Base-by-base conservation (phyloP, 2,329 filamentous ascomycete species). In the Apiospora koreana region DNA sequence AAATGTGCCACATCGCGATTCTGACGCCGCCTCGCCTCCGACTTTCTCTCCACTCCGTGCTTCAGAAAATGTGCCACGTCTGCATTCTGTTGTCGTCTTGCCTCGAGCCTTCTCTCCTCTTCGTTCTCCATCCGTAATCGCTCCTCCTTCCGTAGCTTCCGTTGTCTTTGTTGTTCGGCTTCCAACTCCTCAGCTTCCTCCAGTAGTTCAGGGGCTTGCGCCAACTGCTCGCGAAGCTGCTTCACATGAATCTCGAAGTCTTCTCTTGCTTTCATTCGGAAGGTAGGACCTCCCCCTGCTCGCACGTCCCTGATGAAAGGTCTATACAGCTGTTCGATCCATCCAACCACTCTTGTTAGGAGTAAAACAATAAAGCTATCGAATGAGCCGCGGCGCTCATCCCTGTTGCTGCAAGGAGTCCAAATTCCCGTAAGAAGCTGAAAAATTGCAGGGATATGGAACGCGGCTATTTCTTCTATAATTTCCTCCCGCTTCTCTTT, bases 371-470 rank as follows among this genome's bases (percentile, higher is more conserved):
- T 72, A 58, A 70, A 71, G 58, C 66, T 67, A 18, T 77, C 79
- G 31, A 80, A 78, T 28, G 50, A 70, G 21, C 58, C 65, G 18
- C 76, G 78, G 25, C 79, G 77, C 23, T 48, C 69, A 21, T 67
- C 43, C n/a, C 69, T 23, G 9, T 69, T 23, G 9, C 76, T 76
- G 35, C 77, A 77, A 28, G 79, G 62, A 14, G 42, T 65, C 77
- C 77, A 79, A n/a, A 70, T 72, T 35, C 69, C 74, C 16, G 69
- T 74, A 18, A 79, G 65, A 50, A 77, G 69, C 41, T 75, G 75
- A 42, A 76, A 65, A 9, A 78, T 38, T 72, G 74, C 75, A 43
- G 78, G 78, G 12, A 79, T 74, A 10, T 76, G 72, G 64, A 73
- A 69, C 5, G 69, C 67, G 9, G 74, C 50, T 43, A 79, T 70